Conservation (phyloP, 768 basidiomycete genomes). For the Leccinum rimulosum region DNA sequence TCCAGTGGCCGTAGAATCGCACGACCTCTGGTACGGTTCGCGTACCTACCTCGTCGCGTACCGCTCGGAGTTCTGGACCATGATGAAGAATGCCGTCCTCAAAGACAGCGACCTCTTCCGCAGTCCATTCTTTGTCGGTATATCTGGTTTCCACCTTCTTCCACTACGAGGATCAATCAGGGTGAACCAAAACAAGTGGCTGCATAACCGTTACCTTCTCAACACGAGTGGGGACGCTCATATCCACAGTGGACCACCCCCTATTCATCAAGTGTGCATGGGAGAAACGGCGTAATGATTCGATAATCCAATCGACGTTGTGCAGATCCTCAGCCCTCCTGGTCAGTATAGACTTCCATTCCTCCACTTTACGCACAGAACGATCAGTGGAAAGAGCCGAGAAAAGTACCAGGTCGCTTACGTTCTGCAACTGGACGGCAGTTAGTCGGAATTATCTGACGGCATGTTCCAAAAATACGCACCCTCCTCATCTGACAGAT, state of each 20-base stretch:
- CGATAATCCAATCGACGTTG: slow-evolving; percentile 81
- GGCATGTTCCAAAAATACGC: slow-evolving; percentile 27
- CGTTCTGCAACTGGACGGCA: slow-evolving; percentile 51
- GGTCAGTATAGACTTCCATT: slow-evolving; percentile 55
- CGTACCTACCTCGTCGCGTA: slow-evolving; percentile 70
- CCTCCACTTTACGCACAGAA: slow-evolving; percentile 51
- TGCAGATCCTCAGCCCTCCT: slow-evolving; percentile 49
- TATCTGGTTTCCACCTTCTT: slow-evolving; percentile 64
- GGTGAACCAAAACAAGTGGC: slow-evolving; percentile 8
- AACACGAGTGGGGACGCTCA: slow-evolving; percentile 52
- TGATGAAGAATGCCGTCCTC: slow-evolving; percentile 72
- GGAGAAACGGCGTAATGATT: slow-evolving; percentile 69
- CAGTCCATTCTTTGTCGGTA: slow-evolving; percentile 68
- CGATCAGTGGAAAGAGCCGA: slow-evolving; percentile 1
- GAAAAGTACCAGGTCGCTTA: slow-evolving; percentile 31
- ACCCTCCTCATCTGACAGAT: slow-evolving; percentile 69
- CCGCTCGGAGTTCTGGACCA: slow-evolving; percentile 77
- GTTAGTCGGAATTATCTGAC: slow-evolving; percentile 23
- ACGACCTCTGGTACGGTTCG: slow-evolving; percentile 76
- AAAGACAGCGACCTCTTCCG: slow-evolving; percentile 69
- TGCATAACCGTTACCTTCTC: slow-evolving; percentile 56
- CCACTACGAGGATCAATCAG: slow-evolving; percentile 50
- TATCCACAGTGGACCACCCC: slow-evolving; percentile 60
- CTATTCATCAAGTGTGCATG: slow-evolving; percentile 58
- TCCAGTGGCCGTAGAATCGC: slow-evolving; percentile 84